Evolutionary conservation across 306 rosid genomes (phyloP), one percentile per base, ranked within the genome.

Genomic region (Alnus glutinosa): DNA sequence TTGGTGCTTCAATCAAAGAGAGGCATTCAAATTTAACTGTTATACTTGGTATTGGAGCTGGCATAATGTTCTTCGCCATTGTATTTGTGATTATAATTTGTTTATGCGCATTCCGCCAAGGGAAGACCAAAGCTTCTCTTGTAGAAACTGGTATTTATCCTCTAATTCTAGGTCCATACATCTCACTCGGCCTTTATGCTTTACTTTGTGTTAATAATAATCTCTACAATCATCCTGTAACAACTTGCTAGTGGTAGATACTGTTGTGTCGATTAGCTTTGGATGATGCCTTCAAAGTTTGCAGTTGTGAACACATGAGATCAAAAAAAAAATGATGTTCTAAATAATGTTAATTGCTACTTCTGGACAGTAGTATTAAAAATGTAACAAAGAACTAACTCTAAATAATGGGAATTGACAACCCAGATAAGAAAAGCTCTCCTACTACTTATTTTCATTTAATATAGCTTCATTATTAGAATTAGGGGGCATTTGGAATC

Each of bases 1-100:
- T 28, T 7, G 79, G 75, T 86, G 63, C 86, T 82, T 82, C 96
- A 74, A 85, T 68, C 78, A 74, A 84, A 57, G 90, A 77, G 80
- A 83, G 75, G 55, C 96, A 79, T 88, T 89, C 94, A 23, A 89
- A 87, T 74, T 86, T 92, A 89, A 82, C 78, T 75, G 87, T 80
- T 80, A 73, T 92, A 83, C 78, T 95, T 84, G 93, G 94, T 69
- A 82, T 95, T 79, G 90, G 92, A 63, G 87, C 88, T 12, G 92
- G 91, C 14, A 19, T 93, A 79, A 88, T 95, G 83, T 85, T 95
- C 84, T 67, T 89, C 79, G 90, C 90, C 83, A 79, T 91, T 75
- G 61, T 88, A 62, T 85, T 80, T 81, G 79, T 90, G 70, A 80
- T 93, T 55, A 48, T 87, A 77, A 86, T 91, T 78, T 95, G 91